These are phyloP conservation scores for Usnea hakonensis DNA, from an alignment of 495 filamentous ascomycete genomes.

Conservation along the genomic window DNA sequence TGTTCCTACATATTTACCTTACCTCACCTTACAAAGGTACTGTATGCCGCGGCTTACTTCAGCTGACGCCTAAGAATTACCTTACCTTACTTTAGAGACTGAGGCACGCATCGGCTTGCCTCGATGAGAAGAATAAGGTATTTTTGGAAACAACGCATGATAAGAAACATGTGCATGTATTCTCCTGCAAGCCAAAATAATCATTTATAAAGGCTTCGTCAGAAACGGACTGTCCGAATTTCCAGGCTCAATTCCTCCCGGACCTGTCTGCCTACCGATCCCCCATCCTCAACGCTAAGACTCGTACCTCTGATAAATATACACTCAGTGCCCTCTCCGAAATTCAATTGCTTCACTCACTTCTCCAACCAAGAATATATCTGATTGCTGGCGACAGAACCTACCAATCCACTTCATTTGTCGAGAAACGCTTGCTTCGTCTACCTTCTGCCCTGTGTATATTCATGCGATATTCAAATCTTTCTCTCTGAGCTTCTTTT, in stretches of 20 bases:
- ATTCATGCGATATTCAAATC: not conserved
- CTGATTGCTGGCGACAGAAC: not conserved
- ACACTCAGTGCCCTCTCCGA: not conserved
- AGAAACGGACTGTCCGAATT: not conserved
- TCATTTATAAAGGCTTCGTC: not conserved
- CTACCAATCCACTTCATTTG: not conserved
- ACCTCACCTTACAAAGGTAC: too few species aligned
- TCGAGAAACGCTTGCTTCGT: not conserved
- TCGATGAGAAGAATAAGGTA: not conserved
- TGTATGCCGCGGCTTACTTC: not conserved
- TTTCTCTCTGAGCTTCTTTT: not conserved
- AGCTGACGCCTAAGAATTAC: conserved; percentile 1
- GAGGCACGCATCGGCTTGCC: not conserved
- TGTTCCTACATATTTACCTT: too few species aligned
- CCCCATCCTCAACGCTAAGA: too few species aligned
- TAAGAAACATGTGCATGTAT: not conserved
- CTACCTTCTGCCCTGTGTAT: not conserved
- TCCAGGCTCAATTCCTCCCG: not conserved
- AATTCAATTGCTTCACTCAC: too few species aligned
- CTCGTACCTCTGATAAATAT: not conserved
- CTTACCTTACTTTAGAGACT: too few species aligned
- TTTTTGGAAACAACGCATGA: not conserved
- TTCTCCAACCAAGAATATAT: too few species aligned
- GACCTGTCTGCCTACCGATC: not conserved
- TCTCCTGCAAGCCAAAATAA: not conserved